Percentiles rank a stretch among this genome's conserved stretches.
Conservation (phyloP, 768 basidiomycete genomes). For the Cubamyces sp. region DNA sequence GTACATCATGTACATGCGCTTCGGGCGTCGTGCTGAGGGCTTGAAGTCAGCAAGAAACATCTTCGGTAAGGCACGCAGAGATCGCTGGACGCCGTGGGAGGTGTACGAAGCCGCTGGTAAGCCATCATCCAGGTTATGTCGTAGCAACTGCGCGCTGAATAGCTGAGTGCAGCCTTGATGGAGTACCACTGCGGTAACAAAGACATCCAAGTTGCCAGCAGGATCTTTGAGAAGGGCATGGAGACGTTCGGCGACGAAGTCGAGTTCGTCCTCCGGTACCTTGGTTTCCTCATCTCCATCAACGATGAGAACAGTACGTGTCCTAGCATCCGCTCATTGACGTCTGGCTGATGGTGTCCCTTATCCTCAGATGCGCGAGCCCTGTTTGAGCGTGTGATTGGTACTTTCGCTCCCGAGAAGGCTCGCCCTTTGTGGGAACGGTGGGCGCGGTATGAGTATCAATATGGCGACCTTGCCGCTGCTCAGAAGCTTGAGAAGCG, state of each 20-base stretch:
- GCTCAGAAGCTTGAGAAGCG: slow-evolving; percentile 89
- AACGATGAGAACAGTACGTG: slow-evolving; percentile 93
- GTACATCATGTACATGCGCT: slow-evolving; percentile 93
- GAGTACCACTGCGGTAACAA: slow-evolving; percentile 87
- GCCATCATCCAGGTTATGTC: slow-evolving; percentile 19
- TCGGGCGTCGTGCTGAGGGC: slow-evolving; percentile 85
- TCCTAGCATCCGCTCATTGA: slow-evolving; percentile 3
- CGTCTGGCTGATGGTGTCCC: slow-evolving; percentile 17
- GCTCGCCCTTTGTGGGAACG: slow-evolving; percentile 92
- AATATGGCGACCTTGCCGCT: slow-evolving; percentile 89
- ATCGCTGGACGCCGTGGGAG: slow-evolving; percentile 84
- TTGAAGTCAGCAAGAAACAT: slow-evolving; percentile 75
- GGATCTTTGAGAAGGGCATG: slow-evolving; percentile 94
- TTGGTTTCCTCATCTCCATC: slow-evolving; percentile 90
- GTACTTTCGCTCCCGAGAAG: slow-evolving; percentile 74
- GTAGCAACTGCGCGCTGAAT: background rate
- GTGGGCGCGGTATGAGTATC: slow-evolving; percentile 95
- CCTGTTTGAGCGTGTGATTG: slow-evolving; percentile 87
- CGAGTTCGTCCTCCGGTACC: slow-evolving; percentile 86
- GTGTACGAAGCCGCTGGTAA: slow-evolving; percentile 91
- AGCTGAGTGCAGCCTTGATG: slow-evolving; percentile 68
- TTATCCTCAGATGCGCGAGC: slow-evolving; percentile 82
- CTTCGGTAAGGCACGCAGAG: slow-evolving; percentile 82
- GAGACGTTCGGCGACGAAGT: slow-evolving; percentile 81
- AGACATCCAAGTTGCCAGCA: slow-evolving; percentile 75